A percentile compares a stretch with the other conserved stretches of the same genome.
Conservation (phyloP, 805 yeast genomes). For the Candida wancherniae region DNA sequence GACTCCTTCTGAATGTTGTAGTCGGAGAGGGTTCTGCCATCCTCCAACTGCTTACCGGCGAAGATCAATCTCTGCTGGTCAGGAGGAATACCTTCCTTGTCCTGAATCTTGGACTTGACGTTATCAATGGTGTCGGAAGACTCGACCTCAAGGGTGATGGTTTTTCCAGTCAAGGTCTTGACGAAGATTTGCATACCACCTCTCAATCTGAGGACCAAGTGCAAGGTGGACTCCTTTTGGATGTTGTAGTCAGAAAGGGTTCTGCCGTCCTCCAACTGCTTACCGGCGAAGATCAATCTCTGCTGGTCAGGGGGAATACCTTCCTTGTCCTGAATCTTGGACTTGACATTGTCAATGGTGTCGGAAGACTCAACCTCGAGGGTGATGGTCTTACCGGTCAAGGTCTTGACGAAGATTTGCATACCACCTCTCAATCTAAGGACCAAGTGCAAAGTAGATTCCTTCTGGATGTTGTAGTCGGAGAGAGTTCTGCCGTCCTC, state of each 20-base stretch:
- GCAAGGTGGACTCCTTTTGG: conserved; percentile 95
- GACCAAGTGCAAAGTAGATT: conserved; percentile 30
- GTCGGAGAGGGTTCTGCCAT: conserved; percentile 32
- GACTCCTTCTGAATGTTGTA: conserved; percentile 46
- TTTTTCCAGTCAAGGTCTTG: conserved; percentile 58
- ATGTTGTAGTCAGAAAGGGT: conserved; percentile 96
- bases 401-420: conserved; percentile 54
- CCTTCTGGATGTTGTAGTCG: conserved; percentile 43
- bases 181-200: conserved; percentile 65
- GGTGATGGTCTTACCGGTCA: conserved; percentile 67
- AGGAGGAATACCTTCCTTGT: conserved; percentile 43
- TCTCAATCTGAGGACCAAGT: conserved; percentile 95
- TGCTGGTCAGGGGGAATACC: conserved; percentile 98
- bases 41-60: conserved; percentile 46
- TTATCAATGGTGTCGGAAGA: conserved; percentile 97
- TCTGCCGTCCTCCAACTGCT: conserved; percentile 95
- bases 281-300: conserved; percentile 95
- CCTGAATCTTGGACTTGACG: conserved; percentile 50
- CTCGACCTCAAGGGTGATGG: conserved; percentile 90
- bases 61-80: conserved; percentile 44
- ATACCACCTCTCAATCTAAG: conserved; percentile 46
- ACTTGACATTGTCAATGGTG: conserved; percentile 89
- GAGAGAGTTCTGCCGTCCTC: conserved; percentile 36
- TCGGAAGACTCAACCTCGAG: conserved; percentile 97
- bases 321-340: conserved; percentile 95